phyloP scores from a whole-genome alignment of 2,329 filamentous ascomycete genomes.

The Penicillium sclerotigenum region DNA sequence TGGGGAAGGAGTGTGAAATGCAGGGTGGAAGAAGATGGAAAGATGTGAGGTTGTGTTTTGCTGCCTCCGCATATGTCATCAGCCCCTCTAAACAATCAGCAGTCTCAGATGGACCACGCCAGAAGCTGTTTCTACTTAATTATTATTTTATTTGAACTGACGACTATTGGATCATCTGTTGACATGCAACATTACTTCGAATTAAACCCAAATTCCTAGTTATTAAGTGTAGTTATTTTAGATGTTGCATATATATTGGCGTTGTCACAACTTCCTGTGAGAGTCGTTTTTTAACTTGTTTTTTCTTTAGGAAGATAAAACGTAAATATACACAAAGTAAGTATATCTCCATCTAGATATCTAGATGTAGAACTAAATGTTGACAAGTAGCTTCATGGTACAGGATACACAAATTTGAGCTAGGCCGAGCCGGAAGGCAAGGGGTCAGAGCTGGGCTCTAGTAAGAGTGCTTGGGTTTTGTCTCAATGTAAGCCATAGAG shows the following conservation, averaged over 20 bases:
- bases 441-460: not conserved
- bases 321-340: not conserved
- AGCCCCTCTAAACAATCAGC: slow-evolving; percentile 16
- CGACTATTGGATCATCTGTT: not conserved
- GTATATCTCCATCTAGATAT: not conserved
- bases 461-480: not conserved
- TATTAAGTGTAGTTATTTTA: not conserved
- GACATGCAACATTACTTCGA: not conserved
- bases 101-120: not conserved
- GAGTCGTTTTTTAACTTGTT: too few relatives aligned
- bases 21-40: slow-evolving; percentile 13
- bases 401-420: not conserved
- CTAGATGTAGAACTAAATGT: not conserved
- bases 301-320: too few relatives aligned
- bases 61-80: slow-evolving; percentile 31
- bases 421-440: not conserved
- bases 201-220: too few relatives aligned
- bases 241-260: not conserved
- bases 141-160: not conserved
- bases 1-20: not conserved
- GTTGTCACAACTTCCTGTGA: too few relatives aligned
- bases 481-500: not conserved
- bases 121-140: not conserved
- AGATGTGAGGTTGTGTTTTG: slow-evolving; percentile 22
- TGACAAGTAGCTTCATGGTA: not conserved